Percentiles rank a stretch among this genome's conserved stretches.
These are phyloP conservation scores for Trichoderma harzianum DNA, from an alignment of 2,329 filamentous ascomycete species.

Conservation along the genomic window DNA sequence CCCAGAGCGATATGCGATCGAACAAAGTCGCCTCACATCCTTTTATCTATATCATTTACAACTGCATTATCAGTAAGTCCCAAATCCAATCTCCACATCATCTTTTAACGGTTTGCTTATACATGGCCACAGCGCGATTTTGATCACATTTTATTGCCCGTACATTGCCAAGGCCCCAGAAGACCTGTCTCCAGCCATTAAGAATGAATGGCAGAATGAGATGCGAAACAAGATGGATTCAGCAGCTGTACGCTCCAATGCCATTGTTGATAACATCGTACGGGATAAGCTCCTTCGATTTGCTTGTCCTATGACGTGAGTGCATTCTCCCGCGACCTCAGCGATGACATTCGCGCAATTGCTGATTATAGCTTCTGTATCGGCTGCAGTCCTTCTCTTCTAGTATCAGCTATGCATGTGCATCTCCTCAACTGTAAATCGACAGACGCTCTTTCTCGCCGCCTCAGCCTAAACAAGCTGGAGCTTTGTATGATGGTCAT, in stretches of 20 bases:
- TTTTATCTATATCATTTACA: slow-evolving; percentile 3
- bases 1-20: background rate
- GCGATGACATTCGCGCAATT: background rate
- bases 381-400: background rate
- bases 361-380: background rate
- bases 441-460: background rate
- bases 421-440: slow-evolving; percentile 8
- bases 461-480: background rate
- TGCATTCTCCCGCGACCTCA: background rate
- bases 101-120: background rate
- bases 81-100: no score
- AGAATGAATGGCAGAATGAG: background rate
- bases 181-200: background rate
- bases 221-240: background rate
- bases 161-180: background rate
- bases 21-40: background rate
- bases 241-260: background rate
- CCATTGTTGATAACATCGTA: background rate
- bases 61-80: background rate
- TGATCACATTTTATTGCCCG: background rate
- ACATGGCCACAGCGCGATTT: background rate
- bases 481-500: slow-evolving; percentile 6
- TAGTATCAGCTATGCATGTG: slow-evolving; percentile 4
- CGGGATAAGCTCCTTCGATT: background rate
- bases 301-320: slow-evolving; percentile 7